phyloP scores from a whole-genome alignment of 306 rosid genomes.

The Rosa rugosa region DNA sequence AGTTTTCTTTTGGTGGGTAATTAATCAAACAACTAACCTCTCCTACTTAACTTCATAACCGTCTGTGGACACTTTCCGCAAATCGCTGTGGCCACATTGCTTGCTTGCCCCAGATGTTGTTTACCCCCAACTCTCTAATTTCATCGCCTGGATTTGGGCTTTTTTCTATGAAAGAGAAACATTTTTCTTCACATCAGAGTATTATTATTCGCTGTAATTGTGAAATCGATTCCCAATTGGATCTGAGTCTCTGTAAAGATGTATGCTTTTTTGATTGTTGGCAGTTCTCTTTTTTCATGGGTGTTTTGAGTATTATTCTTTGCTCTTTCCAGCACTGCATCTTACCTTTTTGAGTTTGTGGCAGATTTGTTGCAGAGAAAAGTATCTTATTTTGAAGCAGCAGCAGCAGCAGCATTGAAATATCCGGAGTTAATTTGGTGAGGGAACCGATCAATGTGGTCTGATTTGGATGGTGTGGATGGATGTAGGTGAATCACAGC shows the following conservation, averaged over 20 bases:
- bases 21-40: constrained; percentile 39
- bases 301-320: constrained; percentile 28
- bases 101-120: constrained; percentile 12
- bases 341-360: constrained; percentile 43
- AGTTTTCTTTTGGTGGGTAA: constrained; percentile 23
- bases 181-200: no score
- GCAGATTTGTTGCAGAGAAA: constrained; percentile 71
- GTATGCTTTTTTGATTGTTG: constrained; percentile 34
- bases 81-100: constrained; percentile 19
- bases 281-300: no score
- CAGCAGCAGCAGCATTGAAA: neutral
- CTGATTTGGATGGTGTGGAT: constrained; percentile 73
- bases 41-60: constrained; percentile 13
- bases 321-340: constrained; percentile 30
- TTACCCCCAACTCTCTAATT: neutral
- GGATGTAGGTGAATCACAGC: constrained; percentile 77
- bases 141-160: constrained; percentile 42
- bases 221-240: constrained; percentile 34
- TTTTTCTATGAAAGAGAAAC: constrained; percentile 27
- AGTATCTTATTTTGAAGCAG: constrained; percentile 57
- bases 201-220: neutral
- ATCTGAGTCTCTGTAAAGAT: constrained; percentile 74
- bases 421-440: neutral
- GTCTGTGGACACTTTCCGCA: constrained; percentile 25
- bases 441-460: constrained; percentile 61